Evolutionary conservation across 441 rosid genomes (phyloP).

Genomic region (Populus tomentosa): DNA sequence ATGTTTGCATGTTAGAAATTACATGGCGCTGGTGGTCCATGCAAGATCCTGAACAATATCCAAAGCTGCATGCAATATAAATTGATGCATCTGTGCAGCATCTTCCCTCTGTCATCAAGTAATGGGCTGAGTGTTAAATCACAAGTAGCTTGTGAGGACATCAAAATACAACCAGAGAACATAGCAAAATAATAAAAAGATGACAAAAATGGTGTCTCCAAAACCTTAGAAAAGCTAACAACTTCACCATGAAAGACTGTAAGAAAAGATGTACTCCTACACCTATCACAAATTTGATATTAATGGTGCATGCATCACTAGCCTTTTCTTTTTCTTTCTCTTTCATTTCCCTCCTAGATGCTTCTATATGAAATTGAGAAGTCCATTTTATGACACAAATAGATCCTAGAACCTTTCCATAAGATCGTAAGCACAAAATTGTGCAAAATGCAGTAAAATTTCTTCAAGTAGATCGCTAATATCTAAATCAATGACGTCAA

Average conservation of each 20-base stretch:
- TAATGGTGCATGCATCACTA: not conserved
- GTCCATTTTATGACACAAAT: not conserved
- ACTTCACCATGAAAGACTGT: not conserved
- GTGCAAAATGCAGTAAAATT: not conserved
- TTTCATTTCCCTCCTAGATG: not conserved
- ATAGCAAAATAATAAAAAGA: not conserved
- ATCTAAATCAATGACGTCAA: not conserved
- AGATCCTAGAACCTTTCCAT: not conserved
- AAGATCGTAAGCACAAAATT: not conserved
- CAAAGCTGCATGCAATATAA: slow-evolving; percentile 86
- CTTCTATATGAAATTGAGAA: not conserved
- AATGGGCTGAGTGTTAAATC: slow-evolving; percentile 5
- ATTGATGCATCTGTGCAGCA: slow-evolving; percentile 92
- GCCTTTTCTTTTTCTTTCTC: not conserved
- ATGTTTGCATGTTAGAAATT: not conserved
- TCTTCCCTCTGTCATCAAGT: slow-evolving; percentile 76
- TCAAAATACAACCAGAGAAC: not conserved
- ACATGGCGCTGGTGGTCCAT: slow-evolving; percentile 99
- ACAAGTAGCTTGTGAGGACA: slow-evolving; percentile 1
- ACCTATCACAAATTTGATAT: not conserved
- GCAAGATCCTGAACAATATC: slow-evolving; percentile 96
- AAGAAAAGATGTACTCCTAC: not conserved
- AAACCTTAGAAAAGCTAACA: not conserved
- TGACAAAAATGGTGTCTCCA: not conserved
- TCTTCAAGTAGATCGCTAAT: not conserved